Evolutionary conservation across 2,329 filamentous ascomycete species (phyloP).

Genomic region (Apiospora saccharicola): DNA sequence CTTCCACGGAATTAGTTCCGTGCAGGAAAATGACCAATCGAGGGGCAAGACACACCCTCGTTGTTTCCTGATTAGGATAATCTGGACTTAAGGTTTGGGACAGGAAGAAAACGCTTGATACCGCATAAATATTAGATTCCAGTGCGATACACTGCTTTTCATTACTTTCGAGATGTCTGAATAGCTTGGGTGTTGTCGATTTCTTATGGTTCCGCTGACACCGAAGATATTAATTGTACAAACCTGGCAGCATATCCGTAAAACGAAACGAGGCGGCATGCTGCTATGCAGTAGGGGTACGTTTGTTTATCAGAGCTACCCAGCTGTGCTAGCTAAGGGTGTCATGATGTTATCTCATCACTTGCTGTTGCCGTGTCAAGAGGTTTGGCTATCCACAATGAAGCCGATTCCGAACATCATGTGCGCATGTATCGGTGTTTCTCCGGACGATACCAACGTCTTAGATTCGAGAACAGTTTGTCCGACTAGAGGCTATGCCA

Average conservation of each 20-base stretch:
- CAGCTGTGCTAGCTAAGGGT: not conserved
- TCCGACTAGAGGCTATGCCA: too few relatives aligned
- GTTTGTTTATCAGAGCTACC: not conserved
- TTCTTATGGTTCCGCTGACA: not conserved
- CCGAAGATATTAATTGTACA: not conserved
- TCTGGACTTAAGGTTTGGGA: not conserved
- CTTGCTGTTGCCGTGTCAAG: not conserved
- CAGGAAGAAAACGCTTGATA: too few relatives aligned
- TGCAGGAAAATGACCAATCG: not conserved
- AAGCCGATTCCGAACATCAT: not conserved
- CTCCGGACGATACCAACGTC: not conserved
- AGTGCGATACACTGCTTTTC: not conserved
- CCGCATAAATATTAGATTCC: not conserved
- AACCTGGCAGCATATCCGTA: not conserved
- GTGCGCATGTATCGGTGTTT: not conserved
- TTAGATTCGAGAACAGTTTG: not conserved
- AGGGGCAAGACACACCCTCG: too few relatives aligned
- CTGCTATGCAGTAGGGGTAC: not conserved
- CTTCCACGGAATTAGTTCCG: not conserved
- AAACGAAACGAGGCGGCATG: not conserved
- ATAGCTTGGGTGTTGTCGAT: not conserved
- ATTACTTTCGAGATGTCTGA: not conserved
- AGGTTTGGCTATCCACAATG: not conserved
- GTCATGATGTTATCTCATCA: not conserved
- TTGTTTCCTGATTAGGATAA: not conserved